Percentiles rank a stretch among this genome's conserved stretches.
phyloP scores from a whole-genome alignment of 176 grass and related monocot genomes.

The Urochloa ruziziensis region DNA sequence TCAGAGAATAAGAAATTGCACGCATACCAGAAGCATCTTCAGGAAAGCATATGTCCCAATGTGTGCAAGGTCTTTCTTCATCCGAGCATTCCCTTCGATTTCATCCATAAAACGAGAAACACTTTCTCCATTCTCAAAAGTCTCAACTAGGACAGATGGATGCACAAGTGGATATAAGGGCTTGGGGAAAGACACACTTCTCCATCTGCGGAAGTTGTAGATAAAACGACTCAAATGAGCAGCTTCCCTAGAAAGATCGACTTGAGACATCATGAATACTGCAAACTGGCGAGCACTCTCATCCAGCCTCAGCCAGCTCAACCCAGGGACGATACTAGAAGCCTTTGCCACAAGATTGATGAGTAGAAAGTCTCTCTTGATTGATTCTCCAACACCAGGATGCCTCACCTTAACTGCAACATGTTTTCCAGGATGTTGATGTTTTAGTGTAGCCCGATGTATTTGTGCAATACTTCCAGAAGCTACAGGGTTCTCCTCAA shows the following conservation, averaged over 20 bases:
- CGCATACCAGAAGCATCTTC: slow-evolving; percentile 95
- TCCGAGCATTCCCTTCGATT: slow-evolving; percentile 61
- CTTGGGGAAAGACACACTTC: slow-evolving; percentile 83
- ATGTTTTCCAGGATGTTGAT: slow-evolving; percentile 53
- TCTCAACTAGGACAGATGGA: slow-evolving; percentile 96
- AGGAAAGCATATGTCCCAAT: slow-evolving; percentile 93
- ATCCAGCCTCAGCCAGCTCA: slow-evolving; percentile 96
- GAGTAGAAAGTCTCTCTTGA: slow-evolving; percentile 86
- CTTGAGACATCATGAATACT: slow-evolving; percentile 96
- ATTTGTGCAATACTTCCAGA: slow-evolving; percentile 97
- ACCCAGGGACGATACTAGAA: slow-evolving; percentile 67
- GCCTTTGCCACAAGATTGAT: slow-evolving; percentile 71
- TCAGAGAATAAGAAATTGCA: slow-evolving; percentile 10
- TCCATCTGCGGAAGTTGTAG: slow-evolving; percentile 96
- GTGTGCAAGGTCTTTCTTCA: slow-evolving; percentile 75
- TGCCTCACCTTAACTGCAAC: slow-evolving; percentile 98
- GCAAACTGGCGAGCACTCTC: slow-evolving; percentile 94
- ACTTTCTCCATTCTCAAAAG: slow-evolving; percentile 93
- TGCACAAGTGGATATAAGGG: slow-evolving; percentile 95
- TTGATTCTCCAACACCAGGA: slow-evolving; percentile 91
- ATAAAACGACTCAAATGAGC: slow-evolving; percentile 87
- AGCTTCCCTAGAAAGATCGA: slow-evolving; percentile 95
- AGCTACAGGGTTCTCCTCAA: slow-evolving; percentile 92
- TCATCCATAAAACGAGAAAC: slow-evolving; percentile 81
- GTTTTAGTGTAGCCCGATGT: slow-evolving; percentile 78